phyloP scores from a whole-genome alignment of 352 stramenopile genomes.

The Globisporangium megalacanthum region DNA sequence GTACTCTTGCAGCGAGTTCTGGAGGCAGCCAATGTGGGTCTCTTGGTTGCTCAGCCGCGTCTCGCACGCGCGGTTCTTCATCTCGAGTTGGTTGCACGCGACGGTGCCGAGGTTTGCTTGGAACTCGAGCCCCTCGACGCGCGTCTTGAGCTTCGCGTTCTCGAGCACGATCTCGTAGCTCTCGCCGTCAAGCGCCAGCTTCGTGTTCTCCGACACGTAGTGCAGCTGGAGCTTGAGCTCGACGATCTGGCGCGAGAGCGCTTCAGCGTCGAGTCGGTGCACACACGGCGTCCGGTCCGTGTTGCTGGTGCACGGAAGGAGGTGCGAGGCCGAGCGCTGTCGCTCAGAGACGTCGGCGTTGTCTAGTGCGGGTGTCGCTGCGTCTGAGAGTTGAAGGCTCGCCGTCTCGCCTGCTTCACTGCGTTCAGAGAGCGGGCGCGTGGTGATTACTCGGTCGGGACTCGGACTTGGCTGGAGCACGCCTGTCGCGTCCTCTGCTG shows the following conservation, averaged over 20 bases:
- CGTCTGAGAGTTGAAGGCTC: background rate
- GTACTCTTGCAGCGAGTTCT: constrained; percentile 77
- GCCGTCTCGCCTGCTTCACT: background rate
- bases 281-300: constrained; percentile 29
- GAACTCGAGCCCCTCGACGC: constrained; percentile 69
- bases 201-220: constrained; percentile 60
- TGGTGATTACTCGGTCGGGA: background rate
- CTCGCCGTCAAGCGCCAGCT: constrained; percentile 51
- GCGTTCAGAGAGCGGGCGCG: background rate
- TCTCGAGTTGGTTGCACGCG: constrained; percentile 53
- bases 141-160: constrained; percentile 64
- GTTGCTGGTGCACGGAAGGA: constrained; percentile 4
- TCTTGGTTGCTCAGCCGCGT: constrained; percentile 70
- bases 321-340: background rate
- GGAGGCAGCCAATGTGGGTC: constrained; percentile 61
- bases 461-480: background rate
- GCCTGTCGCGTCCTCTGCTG: background rate
- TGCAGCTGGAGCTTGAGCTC: constrained; percentile 76
- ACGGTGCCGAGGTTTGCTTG: constrained; percentile 57
- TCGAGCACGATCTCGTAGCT: constrained; percentile 58
- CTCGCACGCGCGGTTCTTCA: constrained; percentile 64
- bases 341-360: background rate
- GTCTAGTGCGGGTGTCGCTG: background rate
- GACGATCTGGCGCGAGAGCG: constrained; percentile 58
- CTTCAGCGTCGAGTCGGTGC: constrained; percentile 51